phyloP scores from a whole-genome alignment of 495 filamentous ascomycete genomes.

The Viridothelium virens region DNA sequence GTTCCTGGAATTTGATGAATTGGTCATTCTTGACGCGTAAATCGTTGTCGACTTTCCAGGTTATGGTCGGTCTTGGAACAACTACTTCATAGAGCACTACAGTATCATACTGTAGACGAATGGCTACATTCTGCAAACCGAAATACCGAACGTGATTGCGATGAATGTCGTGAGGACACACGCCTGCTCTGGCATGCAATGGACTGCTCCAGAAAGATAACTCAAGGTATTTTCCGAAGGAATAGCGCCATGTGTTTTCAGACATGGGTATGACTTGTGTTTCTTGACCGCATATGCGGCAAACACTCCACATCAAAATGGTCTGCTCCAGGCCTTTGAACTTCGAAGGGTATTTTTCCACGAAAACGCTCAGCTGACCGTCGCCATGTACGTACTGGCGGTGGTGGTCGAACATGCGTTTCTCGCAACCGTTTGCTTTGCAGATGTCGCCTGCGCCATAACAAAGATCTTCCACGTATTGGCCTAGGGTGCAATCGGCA shows the following conservation, averaged over 20 bases:
- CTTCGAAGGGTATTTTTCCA: constrained; percentile 65
- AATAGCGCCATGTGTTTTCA: constrained; percentile 94
- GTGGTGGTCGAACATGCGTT: constrained; percentile 86
- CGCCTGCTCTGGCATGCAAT: constrained; percentile 65
- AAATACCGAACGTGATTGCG: constrained; percentile 88
- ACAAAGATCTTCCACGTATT: constrained; percentile 91
- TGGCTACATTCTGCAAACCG: constrained; percentile 73
- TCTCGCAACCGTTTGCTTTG: constrained; percentile 75
- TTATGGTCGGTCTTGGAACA: constrained; percentile 79
- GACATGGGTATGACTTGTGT: constrained; percentile 91
- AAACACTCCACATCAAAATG: constrained; percentile 96
- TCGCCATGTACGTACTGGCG: constrained; percentile 96
- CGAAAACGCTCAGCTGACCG: constrained; percentile 81
- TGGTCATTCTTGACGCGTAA: constrained; percentile 87
- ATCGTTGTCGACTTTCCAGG: constrained; percentile 96
- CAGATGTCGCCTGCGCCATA: constrained; percentile 65
- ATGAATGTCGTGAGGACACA: constrained; percentile 91
- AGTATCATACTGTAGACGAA: constrained; percentile 84
- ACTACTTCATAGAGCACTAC: constrained; percentile 93
- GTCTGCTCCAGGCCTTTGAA: constrained; percentile 63
- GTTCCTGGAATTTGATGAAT: constrained; percentile 66
- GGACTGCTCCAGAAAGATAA: constrained; percentile 91
- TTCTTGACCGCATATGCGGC: constrained; percentile 82
- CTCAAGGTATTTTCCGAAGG: constrained; percentile 95
- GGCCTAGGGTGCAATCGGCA: constrained; percentile 84